Evolutionary conservation across 345 rosid species (phyloP).

Genomic region (Heritiera fomes): DNA sequence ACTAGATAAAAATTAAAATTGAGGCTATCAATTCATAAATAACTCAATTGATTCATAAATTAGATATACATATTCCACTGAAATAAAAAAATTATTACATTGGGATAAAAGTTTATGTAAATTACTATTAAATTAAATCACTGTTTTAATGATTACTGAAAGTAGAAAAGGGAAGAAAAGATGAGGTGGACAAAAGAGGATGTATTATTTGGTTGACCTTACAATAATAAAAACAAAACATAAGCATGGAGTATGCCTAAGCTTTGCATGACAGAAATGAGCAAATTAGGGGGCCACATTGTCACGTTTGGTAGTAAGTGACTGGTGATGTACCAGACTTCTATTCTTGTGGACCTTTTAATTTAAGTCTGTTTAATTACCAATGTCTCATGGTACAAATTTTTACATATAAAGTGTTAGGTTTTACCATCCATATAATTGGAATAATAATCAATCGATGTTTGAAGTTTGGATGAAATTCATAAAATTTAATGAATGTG

Average conservation of each 20-base stretch:
- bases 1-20: too few relatives aligned
- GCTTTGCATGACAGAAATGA: not conserved
- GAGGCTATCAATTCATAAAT: too few relatives aligned
- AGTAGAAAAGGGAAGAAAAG: not conserved
- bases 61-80: too few relatives aligned
- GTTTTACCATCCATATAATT: not conserved
- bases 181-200: not conserved
- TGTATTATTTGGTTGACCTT: slow-evolving; percentile 2
- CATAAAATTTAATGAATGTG: not conserved
- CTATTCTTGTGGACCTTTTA: not conserved
- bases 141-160: too few relatives aligned
- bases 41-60: too few relatives aligned
- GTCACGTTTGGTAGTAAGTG: not conserved
- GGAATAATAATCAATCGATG: not conserved
- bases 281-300: slow-evolving; percentile 2
- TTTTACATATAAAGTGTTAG: too few relatives aligned
- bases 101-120: too few relatives aligned
- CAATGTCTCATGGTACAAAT: too few relatives aligned
- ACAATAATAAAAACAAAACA: slow-evolving; percentile 4
- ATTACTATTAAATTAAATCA: too few relatives aligned
- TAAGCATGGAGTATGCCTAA: not conserved
- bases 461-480: not conserved
- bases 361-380: too few relatives aligned
- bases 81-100: too few relatives aligned
- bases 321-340: not conserved